phyloP scores from a whole-genome alignment of 345 rosid species.

The Turritis glabra region DNA sequence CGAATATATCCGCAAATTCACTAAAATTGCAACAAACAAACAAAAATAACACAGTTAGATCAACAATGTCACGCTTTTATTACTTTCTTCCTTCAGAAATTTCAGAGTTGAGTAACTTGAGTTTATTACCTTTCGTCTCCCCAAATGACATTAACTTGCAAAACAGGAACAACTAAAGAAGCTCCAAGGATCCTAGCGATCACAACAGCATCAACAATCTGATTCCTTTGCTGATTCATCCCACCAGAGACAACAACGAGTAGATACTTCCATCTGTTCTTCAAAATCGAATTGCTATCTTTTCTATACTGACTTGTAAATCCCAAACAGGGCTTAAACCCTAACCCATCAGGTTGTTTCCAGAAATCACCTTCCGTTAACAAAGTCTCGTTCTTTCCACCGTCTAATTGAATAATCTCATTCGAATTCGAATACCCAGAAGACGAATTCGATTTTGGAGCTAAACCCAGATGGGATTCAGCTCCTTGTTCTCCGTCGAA shows the following conservation, averaged over 20 bases:
- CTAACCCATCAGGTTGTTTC: slow-evolving; percentile 94
- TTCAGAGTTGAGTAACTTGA: not conserved
- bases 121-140: slow-evolving; percentile 88
- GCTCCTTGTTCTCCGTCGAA: slow-evolving; percentile 12
- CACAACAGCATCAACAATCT: slow-evolving; percentile 96
- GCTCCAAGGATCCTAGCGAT: slow-evolving; percentile 98
- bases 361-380: slow-evolving; percentile 60
- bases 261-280: slow-evolving; percentile 68
- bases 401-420: not conserved
- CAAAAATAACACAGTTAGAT: slow-evolving; percentile 1
- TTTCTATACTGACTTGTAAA: slow-evolving; percentile 61
- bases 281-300: slow-evolving; percentile 50
- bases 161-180: slow-evolving; percentile 89
- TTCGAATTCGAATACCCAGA: slow-evolving; percentile 27
- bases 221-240: slow-evolving; percentile 96
- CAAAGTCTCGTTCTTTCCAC: slow-evolving; percentile 32
- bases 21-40: slow-evolving; percentile 46
- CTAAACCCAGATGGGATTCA: slow-evolving; percentile 38
- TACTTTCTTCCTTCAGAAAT: not conserved
- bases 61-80: not conserved
- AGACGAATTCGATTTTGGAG: not conserved
- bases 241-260: slow-evolving; percentile 96
- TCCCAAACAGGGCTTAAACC: slow-evolving; percentile 76
- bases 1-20: slow-evolving; percentile 96
- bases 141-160: slow-evolving; percentile 99